Conservation (phyloP, 2,329 filamentous ascomycete genomes). For the Chaetomiaceae sp. region DNA sequence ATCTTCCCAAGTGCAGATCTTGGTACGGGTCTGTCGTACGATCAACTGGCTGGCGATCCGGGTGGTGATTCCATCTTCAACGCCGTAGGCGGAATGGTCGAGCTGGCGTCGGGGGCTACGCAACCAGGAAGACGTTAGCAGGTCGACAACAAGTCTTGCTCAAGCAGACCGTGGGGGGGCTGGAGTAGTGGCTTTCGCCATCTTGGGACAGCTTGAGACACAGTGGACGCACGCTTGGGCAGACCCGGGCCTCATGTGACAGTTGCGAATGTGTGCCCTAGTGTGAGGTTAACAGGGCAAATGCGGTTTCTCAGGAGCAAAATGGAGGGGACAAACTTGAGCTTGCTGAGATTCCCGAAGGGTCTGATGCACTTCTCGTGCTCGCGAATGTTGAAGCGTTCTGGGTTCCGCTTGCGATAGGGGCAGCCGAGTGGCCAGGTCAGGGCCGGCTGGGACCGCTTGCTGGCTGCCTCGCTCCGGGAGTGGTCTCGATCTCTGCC, state of each 20-base stretch:
- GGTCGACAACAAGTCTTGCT: no score
- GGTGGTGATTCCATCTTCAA: constrained; percentile 1
- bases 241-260: no score
- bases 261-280: neutral
- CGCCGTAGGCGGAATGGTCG: neutral
- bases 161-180: no score
- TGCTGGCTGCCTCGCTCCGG: no score
- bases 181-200: no score
- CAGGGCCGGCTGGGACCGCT: neutral
- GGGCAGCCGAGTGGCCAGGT: neutral
- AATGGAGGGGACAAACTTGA: neutral
- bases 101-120: neutral
- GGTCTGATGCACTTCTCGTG: neutral
- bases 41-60: neutral
- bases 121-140: no score
- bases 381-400: neutral
- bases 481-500: neutral
- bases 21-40: neutral
- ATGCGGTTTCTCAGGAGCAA: no score
- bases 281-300: neutral
- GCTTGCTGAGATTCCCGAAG: neutral
- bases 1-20: neutral
- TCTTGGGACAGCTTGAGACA: no score
- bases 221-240: no score
- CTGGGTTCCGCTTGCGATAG: constrained; percentile 2